These are phyloP conservation scores for Verbascum thapsus DNA, from an alignment of 257 asterid genomes.

Conservation along the genomic window DNA sequence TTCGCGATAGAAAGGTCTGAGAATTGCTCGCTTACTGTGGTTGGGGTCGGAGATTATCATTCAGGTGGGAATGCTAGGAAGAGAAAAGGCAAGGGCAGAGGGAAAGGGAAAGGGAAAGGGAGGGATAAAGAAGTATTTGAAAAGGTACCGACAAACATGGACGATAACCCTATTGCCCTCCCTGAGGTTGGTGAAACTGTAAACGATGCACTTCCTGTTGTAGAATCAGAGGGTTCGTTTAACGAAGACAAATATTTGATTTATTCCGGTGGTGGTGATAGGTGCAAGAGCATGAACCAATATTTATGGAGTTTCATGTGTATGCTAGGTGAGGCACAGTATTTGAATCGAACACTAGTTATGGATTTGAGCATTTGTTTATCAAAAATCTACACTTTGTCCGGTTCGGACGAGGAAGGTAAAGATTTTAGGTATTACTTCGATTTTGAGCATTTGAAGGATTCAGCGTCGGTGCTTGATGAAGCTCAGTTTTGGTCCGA, in stretches of 20 bases:
- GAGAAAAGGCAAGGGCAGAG: conserved; percentile 49
- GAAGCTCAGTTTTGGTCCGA: conserved; percentile 66
- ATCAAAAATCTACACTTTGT: conserved; percentile 63
- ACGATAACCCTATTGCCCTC: conserved; percentile 33
- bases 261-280: conserved; percentile 79
- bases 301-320: conserved; percentile 85
- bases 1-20: conserved; percentile 52
- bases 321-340: conserved; percentile 88
- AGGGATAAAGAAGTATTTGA: conserved; percentile 33
- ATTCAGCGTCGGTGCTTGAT: conserved; percentile 65
- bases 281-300: conserved; percentile 83
- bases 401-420: conserved; percentile 77
- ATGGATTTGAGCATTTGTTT: conserved; percentile 79
- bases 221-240: conserved; percentile 64
- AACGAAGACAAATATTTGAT: conserved; percentile 64
- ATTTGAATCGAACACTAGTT: conserved; percentile 81
- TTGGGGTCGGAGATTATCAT: conserved; percentile 73
- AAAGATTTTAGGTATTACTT: conserved; percentile 82
- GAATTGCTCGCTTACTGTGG: conserved; percentile 69
- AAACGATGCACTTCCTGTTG: conserved; percentile 56
- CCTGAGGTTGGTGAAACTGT: conserved; percentile 57
- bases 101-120: conserved; percentile 23
- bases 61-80: conserved; percentile 89
- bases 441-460: conserved; percentile 81
- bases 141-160: conserved; percentile 36